These are phyloP conservation scores for Cyclocybe cylindracea DNA, from an alignment of 768 basidiomycete genomes.

Conservation along the genomic window DNA sequence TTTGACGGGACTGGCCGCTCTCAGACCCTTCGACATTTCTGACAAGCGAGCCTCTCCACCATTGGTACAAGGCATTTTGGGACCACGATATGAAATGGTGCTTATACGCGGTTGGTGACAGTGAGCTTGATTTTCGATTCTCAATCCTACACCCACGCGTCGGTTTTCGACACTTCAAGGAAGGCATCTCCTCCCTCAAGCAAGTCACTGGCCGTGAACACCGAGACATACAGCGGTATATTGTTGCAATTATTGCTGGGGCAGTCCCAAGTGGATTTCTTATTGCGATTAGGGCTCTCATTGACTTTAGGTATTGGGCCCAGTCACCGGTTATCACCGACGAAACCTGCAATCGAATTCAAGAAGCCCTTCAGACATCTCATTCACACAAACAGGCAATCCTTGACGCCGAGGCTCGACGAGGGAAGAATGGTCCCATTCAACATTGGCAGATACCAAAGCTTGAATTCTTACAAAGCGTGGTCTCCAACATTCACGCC, in stretches of 20 bases:
- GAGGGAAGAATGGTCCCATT: slow-evolving; percentile 24
- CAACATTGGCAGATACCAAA: slow-evolving; percentile 43
- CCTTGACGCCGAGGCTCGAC: no score
- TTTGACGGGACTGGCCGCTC: slow-evolving; percentile 40
- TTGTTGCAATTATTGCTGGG: slow-evolving; percentile 36
- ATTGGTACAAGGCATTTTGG: no score
- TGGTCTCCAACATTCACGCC: slow-evolving; percentile 22
- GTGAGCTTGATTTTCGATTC: slow-evolving; percentile 37
- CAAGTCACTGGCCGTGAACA: slow-evolving; percentile 44
- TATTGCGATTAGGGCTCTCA: slow-evolving; percentile 29
- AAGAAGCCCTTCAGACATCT: slow-evolving; percentile 25
- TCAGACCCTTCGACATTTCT: no score
- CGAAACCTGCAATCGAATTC: slow-evolving; percentile 13
- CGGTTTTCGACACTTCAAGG: no score
- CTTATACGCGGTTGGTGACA: slow-evolving; percentile 24
- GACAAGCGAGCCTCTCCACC: no score
- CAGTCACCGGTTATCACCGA: slow-evolving; percentile 31
- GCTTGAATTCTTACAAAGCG: slow-evolving; percentile 36
- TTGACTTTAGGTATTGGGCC: slow-evolving; percentile 37
- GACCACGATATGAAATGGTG: slow-evolving; percentile 43
- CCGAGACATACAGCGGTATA: no score
- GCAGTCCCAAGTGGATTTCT: slow-evolving; percentile 29
- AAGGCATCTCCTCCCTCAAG: slow-evolving; percentile 38
- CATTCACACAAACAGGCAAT: slow-evolving; percentile 36
- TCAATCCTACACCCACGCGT: slow-evolving; percentile 34